Base-by-base conservation (phyloP, 2,329 filamentous ascomycete species). In the Cordyceps militaris region DNA sequence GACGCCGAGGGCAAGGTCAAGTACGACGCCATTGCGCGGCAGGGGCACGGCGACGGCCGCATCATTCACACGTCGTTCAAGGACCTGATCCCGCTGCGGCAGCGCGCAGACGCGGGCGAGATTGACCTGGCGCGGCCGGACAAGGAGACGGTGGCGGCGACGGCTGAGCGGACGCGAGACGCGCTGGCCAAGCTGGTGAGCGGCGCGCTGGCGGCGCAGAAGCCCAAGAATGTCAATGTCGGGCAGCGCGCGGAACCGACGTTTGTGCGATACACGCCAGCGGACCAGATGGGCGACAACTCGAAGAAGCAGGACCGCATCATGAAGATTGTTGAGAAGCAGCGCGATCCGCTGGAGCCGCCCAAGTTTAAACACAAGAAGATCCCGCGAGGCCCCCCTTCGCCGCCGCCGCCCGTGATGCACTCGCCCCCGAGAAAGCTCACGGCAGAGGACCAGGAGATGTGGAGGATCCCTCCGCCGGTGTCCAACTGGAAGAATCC, bases 401-500 rank as follows among this genome's bases (percentile, higher is more conserved):
- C 88, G 52, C 94, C 94, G 3, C 94, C 94, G 1, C 90, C 94
- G 16, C 94, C 94, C 2, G 85, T 99, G 50, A 90, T 99, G 84
- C 92, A 96, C 71, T 96, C 91, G 3, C 94, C 94, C 14, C 92
- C 94, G 0, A 81, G 94, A 61, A 99, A 97, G 69, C 80, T 99
- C 61, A 99, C 94, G 1, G 94, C 93, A 6, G 92, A 96, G 70
- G 94, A 99, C 66, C 93, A 97, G 72, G 94, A 97, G 71, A 90
- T 89, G 59, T 99, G 94, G 94, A 91, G 87, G 67, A 97, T 84
- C 42, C 81, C 79, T 0, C 91, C 93, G 2, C 89, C 93, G 0
- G 87, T 99, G 2, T 96, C 90, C 21, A 97, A 97, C 72, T 99
- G 94, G 94, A 99, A 99, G 82, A 99, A 99, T 71, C 90, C 93